phyloP scores from a whole-genome alignment of 345 rosid species.

The Hibiscus mutabilis region DNA sequence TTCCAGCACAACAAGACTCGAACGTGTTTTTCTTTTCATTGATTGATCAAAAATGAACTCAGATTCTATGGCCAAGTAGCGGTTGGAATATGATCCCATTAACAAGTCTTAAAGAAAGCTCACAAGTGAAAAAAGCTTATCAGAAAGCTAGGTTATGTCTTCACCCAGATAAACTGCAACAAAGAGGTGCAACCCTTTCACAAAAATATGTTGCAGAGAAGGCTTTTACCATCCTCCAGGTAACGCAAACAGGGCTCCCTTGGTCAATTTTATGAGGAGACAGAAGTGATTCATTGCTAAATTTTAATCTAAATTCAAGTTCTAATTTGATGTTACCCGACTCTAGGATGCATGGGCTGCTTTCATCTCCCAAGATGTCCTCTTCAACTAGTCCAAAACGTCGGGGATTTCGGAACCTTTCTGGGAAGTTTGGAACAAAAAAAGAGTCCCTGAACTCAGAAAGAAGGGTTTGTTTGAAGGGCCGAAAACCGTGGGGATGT shows the following conservation, averaged over 20 bases:
- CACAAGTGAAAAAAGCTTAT: conserved; percentile 83
- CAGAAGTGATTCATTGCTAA: background rate
- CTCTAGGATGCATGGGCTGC: conserved; percentile 48
- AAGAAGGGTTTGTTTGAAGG: background rate
- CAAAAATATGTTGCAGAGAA: conserved; percentile 69
- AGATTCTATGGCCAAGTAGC: conserved; percentile 77
- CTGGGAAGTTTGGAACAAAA: background rate
- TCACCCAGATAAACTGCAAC: conserved; percentile 92
- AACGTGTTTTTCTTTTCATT: background rate
- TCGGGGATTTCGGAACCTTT: background rate
- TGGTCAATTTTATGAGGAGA: background rate
- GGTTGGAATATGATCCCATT: conserved; percentile 62
- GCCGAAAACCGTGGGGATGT: background rate
- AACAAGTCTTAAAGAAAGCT: conserved; percentile 49
- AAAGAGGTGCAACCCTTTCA: conserved; percentile 57
- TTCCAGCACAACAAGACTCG: background rate
- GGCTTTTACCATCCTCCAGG: conserved; percentile 82
- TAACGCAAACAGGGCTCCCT: conserved; percentile 9
- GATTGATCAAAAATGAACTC: conserved; percentile 10
- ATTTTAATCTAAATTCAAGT: background rate
- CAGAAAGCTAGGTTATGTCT: conserved; percentile 90
- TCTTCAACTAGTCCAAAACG: conserved; percentile 6
- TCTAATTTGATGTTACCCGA: conserved; percentile 3
- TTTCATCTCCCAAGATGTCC: conserved; percentile 19
- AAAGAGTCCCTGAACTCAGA: background rate